Evolutionary conservation across 192 early-diverging fungal species (phyloP), one percentile per base, ranked within the genome.

Genomic region (Anaeromyces robustus): DNA sequence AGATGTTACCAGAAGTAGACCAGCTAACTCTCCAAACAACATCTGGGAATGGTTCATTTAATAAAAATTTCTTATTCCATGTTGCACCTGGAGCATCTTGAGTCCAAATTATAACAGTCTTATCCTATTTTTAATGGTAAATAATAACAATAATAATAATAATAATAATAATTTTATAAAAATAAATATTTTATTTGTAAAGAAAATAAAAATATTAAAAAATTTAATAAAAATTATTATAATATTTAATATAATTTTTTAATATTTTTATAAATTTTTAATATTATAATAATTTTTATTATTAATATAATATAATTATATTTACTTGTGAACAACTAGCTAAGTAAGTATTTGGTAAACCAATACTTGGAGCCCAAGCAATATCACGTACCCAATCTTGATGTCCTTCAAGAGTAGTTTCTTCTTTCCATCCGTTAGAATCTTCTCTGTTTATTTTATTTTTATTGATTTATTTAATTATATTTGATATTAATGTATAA

Each of bases 1-100:
- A 86, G 31, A 98, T 93, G 84, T 97, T 98, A 22, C 98, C 98
- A 12, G 95, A 91, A 81, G 93, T 85, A 29, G 94, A 96, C 98
- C 98, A 99, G 89, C 95, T 96, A 79, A 99, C 96, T 78, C 96
- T 91, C 98, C 98, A 99, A 41, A 99, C 94, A 14, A 96, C 98
- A 87, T 99, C 98, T 30, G 92, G 88, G 86, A 99, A 99, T 41
- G 92, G 90, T 17, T 93, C 94, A 29, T 87, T 83, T 77, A 89
- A 86, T 30, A 97, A 89, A 22, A 87, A 84, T 83, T 89, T 92
- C 79, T 93, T 93, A 30, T 81, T 90, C 96, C 96, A 99, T 12
- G 89, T 85, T 22, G 89, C 84, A 30, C 30, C 86, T 41, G 87
- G 87, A 29, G 86, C 88, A 52, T 96, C 94, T 84, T 97, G 93